phyloP scores from a whole-genome alignment of 2,329 filamentous ascomycete species.

The Furcasterigmium furcatum region DNA sequence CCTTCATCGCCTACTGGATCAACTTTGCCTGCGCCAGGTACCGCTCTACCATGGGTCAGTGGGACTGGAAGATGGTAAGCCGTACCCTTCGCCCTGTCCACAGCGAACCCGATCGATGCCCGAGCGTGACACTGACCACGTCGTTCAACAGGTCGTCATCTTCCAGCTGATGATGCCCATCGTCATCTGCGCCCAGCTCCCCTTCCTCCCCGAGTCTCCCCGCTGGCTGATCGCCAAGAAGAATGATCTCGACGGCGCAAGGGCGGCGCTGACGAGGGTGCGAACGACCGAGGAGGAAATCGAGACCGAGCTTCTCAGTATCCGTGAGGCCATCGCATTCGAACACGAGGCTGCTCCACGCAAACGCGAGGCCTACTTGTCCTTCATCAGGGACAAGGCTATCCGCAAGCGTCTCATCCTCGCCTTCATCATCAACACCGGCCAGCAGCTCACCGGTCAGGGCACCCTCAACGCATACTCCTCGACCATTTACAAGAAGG shows the following conservation, averaged over 20 bases:
- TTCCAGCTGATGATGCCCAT: constrained; percentile 66
- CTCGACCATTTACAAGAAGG: constrained; percentile 65
- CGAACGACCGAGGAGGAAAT: constrained; percentile 63
- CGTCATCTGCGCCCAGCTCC: constrained; percentile 58
- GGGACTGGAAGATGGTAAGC: constrained; percentile 73
- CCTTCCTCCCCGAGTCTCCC: constrained; percentile 65
- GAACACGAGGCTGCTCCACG: constrained; percentile 69
- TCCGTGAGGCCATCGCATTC: constrained; percentile 66
- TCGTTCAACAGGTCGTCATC: too few relatives aligned
- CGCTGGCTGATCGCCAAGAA: constrained; percentile 64
- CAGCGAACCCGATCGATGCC: too few relatives aligned
- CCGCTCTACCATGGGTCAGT: constrained; percentile 54
- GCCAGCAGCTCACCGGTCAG: constrained; percentile 51
- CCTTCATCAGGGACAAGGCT: constrained; percentile 67
- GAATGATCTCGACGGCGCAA: too few relatives aligned
- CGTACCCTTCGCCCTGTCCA: too few relatives aligned
- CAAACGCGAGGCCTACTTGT: constrained; percentile 55
- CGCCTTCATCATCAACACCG: constrained; percentile 64
- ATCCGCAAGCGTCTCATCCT: constrained; percentile 63
- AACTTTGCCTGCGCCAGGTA: constrained; percentile 55
- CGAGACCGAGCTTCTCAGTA: constrained; percentile 61
- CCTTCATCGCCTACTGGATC: constrained; percentile 59
- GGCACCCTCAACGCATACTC: constrained; percentile 29
- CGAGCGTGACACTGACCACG: too few relatives aligned
- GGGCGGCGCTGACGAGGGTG: constrained; percentile 52